Base-by-base conservation (phyloP, 371 early-diverging fungal species). In the Pancytospora philotis region DNA sequence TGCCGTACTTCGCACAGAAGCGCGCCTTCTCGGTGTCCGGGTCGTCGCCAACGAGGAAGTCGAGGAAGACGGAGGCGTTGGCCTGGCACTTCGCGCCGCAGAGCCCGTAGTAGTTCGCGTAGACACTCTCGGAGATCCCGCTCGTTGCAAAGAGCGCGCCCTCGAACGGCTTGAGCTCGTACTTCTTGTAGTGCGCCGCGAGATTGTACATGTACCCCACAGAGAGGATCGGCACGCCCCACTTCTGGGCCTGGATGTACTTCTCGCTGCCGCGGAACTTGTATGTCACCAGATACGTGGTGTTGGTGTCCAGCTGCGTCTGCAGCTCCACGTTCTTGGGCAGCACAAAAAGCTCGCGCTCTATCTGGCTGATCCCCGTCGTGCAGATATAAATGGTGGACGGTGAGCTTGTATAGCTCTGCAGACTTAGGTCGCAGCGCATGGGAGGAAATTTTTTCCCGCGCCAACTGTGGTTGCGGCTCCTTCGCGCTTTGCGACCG, bases 71-170 rank as follows among this genome's bases (percentile, higher is more conserved):
- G 28, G 35, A 62, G 0, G 73, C 55, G 28, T 69, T 68, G 27
- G 66, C 32, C 0, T 65, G 48, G 66, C 74, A 76, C 22, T 51
- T 22, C 16, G 74, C 81, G 1, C 78, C 78, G 1, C 49, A 49
- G 34, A 79, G 56, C 6, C 30, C 53, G 32, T 68, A 75, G 69
- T 79, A 81, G 55, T 81, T 81, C 30, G 58, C 70, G 66, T 76
- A 76, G 4, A 76, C 49, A 10, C 64, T 66, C 36, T 76, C 68
- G 10, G 68, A 68, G 1, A 81, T 66, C 6, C 66, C 76, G 32
- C 70, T 63, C 1, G 77, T 76, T 10, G 74, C 51, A 67, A 81
- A 81, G 25, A 39, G 36, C 28, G 59, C 55, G 13, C 77, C 77
- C 52, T 78, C 71, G 61, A 76, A 74, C 50, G 61, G 66, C 34